phyloP scores from a whole-genome alignment of 352 stramenopile genomes.

The Peronosclerospora sorghi region DNA sequence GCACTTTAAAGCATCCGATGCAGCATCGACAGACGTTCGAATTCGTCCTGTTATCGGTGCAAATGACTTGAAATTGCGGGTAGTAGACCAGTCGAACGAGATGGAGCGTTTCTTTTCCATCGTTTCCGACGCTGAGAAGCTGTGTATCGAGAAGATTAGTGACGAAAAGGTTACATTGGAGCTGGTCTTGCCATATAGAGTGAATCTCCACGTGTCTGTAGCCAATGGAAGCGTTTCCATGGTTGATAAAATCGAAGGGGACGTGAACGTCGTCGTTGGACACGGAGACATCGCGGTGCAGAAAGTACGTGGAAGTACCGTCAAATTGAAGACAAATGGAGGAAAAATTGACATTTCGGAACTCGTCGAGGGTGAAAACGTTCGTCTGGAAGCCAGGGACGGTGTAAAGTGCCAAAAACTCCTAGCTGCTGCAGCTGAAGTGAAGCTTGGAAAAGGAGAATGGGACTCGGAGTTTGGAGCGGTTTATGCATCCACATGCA shows the following conservation, averaged over 20 bases:
- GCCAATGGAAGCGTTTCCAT: conserved; percentile 35
- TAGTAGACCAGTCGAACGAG: too few species aligned
- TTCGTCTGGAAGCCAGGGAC: conserved; percentile 29
- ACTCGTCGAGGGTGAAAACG: conserved; percentile 49
- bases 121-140: conserved; percentile 11
- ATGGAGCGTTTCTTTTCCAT: too few species aligned
- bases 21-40: too few species aligned
- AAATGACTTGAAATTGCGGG: too few species aligned
- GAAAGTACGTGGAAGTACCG: conserved; percentile 48
- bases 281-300: conserved; percentile 44
- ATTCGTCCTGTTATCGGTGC: too few species aligned
- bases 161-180: conserved; percentile 9
- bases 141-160: conserved; percentile 25
- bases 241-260: conserved; percentile 57
- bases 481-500: conserved; percentile 55
- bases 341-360: conserved; percentile 31
- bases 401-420: conserved; percentile 46
- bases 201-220: conserved; percentile 38
- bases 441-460: conserved; percentile 41
- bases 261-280: conserved; percentile 50
- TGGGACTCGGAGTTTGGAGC: conserved; percentile 40
- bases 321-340: conserved; percentile 57
- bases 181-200: conserved; percentile 28
- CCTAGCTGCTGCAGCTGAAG: conserved; percentile 38
- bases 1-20: too few species aligned